Evolutionary conservation across 2,329 filamentous ascomycete genomes (phyloP).

Genomic region (Colletotrichum coccodes): DNA sequence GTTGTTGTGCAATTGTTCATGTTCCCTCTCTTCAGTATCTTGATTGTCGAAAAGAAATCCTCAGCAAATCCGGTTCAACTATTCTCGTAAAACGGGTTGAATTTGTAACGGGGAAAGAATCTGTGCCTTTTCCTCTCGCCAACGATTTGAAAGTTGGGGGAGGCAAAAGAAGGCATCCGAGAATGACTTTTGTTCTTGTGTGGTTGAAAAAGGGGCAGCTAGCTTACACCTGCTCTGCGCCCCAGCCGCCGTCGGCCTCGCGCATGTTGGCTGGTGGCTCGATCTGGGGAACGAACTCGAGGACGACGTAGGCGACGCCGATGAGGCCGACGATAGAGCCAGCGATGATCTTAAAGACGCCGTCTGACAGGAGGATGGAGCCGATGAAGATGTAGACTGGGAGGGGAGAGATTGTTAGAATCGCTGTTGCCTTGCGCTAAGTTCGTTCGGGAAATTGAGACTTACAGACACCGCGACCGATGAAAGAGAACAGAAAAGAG

Average conservation of each 20-base stretch:
- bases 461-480: conserved; percentile 94
- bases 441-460: conserved; percentile 38
- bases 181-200: conserved; percentile 20
- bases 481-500: conserved; percentile 97
- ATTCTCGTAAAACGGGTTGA: conserved; percentile 11
- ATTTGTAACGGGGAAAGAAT: conserved; percentile 11
- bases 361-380: conserved; percentile 79
- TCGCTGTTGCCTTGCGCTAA: background rate
- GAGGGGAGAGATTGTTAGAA: conserved; percentile 12
- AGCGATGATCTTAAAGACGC: conserved; percentile 76
- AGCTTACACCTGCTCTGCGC: conserved; percentile 77
- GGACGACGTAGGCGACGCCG: conserved; percentile 80
- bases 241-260: conserved; percentile 80
- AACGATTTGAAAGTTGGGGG: conserved; percentile 4
- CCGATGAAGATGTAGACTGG: conserved; percentile 97
- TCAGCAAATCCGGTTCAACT: conserved; percentile 32
- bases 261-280: conserved; percentile 86
- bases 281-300: conserved; percentile 83
- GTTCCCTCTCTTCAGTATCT: conserved; percentile 33
- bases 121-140: conserved; percentile 13
- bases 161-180: conserved; percentile 17
- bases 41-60: conserved; percentile 27
- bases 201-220: conserved; percentile 31
- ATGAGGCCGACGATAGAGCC: conserved; percentile 81
- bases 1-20: background rate